These are phyloP conservation scores for Podospora appendiculata DNA, from an alignment of 495 filamentous ascomycete genomes.

Conservation along the genomic window DNA sequence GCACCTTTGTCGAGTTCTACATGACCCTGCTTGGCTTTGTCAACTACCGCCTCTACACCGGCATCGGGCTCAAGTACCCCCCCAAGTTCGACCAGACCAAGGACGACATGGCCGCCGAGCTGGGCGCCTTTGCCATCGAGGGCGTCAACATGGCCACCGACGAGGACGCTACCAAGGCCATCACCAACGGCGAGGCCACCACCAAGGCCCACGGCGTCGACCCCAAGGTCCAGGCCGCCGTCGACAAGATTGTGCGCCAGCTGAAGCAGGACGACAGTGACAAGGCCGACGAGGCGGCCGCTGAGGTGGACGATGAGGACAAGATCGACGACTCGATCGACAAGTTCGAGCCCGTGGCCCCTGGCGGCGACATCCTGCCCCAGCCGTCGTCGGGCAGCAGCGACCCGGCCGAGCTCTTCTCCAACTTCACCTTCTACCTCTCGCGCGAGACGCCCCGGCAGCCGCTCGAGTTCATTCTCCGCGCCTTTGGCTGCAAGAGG, in stretches of 20 bases:
- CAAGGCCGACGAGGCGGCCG: slow-evolving; percentile 31
- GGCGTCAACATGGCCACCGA: slow-evolving; percentile 52
- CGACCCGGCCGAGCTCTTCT: slow-evolving; percentile 63
- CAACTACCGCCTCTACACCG: slow-evolving; percentile 88
- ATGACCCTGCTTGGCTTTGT: slow-evolving; percentile 92
- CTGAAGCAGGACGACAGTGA: slow-evolving; percentile 40
- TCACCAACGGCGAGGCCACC: slow-evolving; percentile 38
- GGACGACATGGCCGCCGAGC: slow-evolving; percentile 82
- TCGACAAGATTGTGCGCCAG: slow-evolving; percentile 46
- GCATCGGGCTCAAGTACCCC: slow-evolving; percentile 84
- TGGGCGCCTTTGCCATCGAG: slow-evolving; percentile 86
- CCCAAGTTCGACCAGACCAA: slow-evolving; percentile 84
- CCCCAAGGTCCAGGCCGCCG: slow-evolving; percentile 47
- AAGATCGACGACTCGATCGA: slow-evolving; percentile 64
- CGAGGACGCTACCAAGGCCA: slow-evolving; percentile 38
- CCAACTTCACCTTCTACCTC: slow-evolving; percentile 81
- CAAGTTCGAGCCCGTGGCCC: slow-evolving; percentile 71
- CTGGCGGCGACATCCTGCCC: slow-evolving; percentile 75
- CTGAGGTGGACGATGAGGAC: slow-evolving; percentile 41
- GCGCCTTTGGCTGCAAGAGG: slow-evolving; percentile 90
- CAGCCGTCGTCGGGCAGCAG: slow-evolving; percentile 61
- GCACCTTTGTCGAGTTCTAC: slow-evolving; percentile 98
- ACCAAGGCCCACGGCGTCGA: slow-evolving; percentile 27
- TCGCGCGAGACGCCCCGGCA: slow-evolving; percentile 90
- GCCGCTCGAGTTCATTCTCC: slow-evolving; percentile 87